phyloP scores from a whole-genome alignment of 2,329 filamentous ascomycete genomes.

The Ceratocystis eucalypticola region DNA sequence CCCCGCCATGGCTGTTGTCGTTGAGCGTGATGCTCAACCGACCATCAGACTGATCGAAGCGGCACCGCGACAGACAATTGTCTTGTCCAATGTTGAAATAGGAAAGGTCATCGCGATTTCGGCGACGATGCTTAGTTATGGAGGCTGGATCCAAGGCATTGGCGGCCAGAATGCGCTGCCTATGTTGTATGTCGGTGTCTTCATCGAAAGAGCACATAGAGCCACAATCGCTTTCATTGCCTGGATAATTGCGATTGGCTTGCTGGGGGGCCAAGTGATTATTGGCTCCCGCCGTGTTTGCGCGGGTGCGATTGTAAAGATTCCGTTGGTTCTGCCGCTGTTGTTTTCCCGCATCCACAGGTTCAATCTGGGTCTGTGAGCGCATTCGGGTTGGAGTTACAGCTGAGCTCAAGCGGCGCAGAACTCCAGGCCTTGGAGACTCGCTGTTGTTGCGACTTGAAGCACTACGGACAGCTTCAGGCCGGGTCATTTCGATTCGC shows the following conservation, averaged over 20 bases:
- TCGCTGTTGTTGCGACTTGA: background rate
- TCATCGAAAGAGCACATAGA: background rate
- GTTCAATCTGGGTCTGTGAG: background rate
- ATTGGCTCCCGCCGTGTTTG: background rate
- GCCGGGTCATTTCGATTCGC: slow-evolving; percentile 7
- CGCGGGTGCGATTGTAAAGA: background rate
- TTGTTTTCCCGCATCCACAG: background rate
- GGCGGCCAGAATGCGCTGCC: background rate
- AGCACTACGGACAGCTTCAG: background rate
- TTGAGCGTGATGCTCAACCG: slow-evolving; percentile 59
- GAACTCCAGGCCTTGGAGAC: background rate
- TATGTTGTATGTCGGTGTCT: background rate
- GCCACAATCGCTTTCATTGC: background rate
- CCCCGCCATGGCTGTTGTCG: slow-evolving; percentile 55
- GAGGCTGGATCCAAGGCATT: background rate
- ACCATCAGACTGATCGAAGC: slow-evolving; percentile 50
- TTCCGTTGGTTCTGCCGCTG: background rate
- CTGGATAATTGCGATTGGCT: background rate
- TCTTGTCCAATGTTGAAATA: slow-evolving; percentile 49
- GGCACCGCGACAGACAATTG: slow-evolving; percentile 50
- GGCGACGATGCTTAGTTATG: background rate
- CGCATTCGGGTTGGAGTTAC: background rate
- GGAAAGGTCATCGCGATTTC: background rate
- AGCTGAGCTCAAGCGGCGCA: background rate
- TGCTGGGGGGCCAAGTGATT: background rate